Evolutionary conservation across 176 grass and related monocot genomes (phyloP), one percentile per base, ranked within the genome.

Genomic region (Echinochloa phyllopogon): DNA sequence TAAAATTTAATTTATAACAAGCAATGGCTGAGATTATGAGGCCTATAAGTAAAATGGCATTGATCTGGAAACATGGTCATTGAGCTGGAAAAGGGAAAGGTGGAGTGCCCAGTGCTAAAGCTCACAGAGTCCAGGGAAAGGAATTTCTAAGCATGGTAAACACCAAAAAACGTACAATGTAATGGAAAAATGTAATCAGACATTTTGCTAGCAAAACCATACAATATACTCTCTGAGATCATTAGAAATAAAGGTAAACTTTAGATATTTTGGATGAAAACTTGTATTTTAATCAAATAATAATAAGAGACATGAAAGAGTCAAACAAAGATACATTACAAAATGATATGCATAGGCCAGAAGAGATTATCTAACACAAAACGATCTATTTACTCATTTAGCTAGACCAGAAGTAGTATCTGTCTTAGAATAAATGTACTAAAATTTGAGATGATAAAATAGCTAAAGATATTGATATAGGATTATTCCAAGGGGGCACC

Each of bases 121-220:
- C 51, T 53, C 51, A 16, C 51, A 18, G 17, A 40, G 39, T n/a
- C 66, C 23, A 11, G 10, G 66, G 66, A 69, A 69, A 9, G 38
- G 38, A 68, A 42, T 43, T 69, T 23, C 39, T 69, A 43, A 69
- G 66, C 66, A 20, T 33, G 29, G 14, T 23, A 70, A 71, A 83
- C 37, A 24, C 13, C 20, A 69, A 4, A 43, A 69, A 69, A 69
- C n/a, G 18, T 18, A 69, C n/a, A 80, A 69, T 75, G 24, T 71
- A 20, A 59, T 65, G 18, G 24, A 4, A 38, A 69, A 4, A n/a
- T 74, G 2, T 58, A 80, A 15, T 58, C 72, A 17, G 24, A 39
- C 25, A 79, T 79, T 53, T 20, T 20, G 51, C 51, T 79, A 72
- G 38, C 37, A 84, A 56, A 84, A 88, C 17, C 15, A 87, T 74